Base-by-base conservation (phyloP, 2,329 filamentous ascomycete genomes). In the Penicillium sp. region DNA sequence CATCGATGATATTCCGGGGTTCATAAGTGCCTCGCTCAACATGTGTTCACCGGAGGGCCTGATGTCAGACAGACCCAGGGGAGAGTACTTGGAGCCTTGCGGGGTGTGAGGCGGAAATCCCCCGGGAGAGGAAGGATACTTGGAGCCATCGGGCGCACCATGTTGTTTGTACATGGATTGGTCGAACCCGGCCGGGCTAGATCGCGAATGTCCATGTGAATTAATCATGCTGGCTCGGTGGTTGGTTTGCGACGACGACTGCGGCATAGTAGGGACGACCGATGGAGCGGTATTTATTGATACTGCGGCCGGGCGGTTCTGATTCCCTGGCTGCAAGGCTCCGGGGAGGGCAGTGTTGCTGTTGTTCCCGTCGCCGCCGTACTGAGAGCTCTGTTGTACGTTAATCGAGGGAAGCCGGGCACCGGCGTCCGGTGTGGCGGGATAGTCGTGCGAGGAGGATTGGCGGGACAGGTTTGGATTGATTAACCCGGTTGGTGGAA, bases 61-160 rank as follows among this genome's bases (percentile, higher is more conserved):
- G 72, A 97, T 97, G 74, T 97, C 93, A 60, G 92, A 90, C 43
- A 97, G 84, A 17, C 92, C 94, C 33, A 97, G 83, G 3, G 93
- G 93, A 9, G 93, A 96, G 72, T 94, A 93, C 64, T 91, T 82
- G 78, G 88, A 73, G 76, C 79, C 79, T 42, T 81, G 80, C 25
- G 80, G 81, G n/a, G 83, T 84, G 29, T 84, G 82, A 15, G 78
- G 74, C 54, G 64, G 65, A 61, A 78, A 86, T 49, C 80, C 82
- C 35, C 70, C 70, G 1, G 72, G 71, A 8, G 75, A 73, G 9
- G 76, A 68, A 15, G 85, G 82, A 77, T 89, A 90, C 72, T 91
- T 90, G 66, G 83, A 78, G 54, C 84, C 83, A 35, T 85, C 83
- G 29, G 89, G 86, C 3, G 89, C 78, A 55, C 80, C 81, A 69